Evolutionary conservation across 345 rosid genomes (phyloP).

Genomic region (Ailanthus altissimus): DNA sequence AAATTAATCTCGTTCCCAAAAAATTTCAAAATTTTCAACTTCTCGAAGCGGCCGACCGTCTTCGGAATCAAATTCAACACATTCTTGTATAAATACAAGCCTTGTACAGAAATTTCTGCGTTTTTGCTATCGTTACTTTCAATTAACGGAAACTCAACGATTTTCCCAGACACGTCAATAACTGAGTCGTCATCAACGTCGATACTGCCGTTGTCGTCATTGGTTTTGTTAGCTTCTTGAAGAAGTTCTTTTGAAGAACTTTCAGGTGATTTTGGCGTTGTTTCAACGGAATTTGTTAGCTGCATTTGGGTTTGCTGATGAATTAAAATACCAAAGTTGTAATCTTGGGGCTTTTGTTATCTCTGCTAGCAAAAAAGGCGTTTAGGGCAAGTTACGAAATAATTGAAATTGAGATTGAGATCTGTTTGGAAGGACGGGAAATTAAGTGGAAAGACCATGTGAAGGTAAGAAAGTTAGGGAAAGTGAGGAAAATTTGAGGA

Average conservation of each 20-base stretch:
- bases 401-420: constrained; percentile 31
- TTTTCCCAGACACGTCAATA: constrained; percentile 73
- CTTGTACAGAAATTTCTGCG: constrained; percentile 46
- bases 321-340: neutral
- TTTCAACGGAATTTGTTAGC: constrained; percentile 28
- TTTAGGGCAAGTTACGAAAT: neutral
- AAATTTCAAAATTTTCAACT: constrained; percentile 72
- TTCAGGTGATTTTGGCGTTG: constrained; percentile 17
- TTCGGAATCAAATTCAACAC: constrained; percentile 76
- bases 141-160: constrained; percentile 59
- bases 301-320: constrained; percentile 35
- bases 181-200: constrained; percentile 53
- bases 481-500: constrained; percentile 18
- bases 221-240: neutral
- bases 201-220: constrained; percentile 14
- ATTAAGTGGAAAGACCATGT: constrained; percentile 4
- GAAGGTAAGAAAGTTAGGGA: constrained; percentile 10
- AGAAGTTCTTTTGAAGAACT: constrained; percentile 22
- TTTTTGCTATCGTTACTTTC: constrained; percentile 32
- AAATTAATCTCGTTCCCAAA: constrained; percentile 77
- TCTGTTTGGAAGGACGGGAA: constrained; percentile 28
- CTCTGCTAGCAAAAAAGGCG: neutral
- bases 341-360: constrained; percentile 4
- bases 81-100: constrained; percentile 71
- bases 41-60: constrained; percentile 54